Base-by-base conservation (phyloP, 140 eudicot species). In the Bidens hawaiensis region DNA sequence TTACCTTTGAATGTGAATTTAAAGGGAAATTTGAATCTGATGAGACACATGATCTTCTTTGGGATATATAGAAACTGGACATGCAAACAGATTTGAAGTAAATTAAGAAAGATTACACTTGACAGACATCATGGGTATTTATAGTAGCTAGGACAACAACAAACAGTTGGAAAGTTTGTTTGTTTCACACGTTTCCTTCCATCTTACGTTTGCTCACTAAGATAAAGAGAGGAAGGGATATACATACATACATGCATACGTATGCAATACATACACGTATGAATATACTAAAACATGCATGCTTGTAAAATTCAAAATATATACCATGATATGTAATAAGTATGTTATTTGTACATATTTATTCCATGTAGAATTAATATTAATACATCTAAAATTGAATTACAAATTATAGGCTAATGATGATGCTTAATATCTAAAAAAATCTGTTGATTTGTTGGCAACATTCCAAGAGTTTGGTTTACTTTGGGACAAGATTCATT, bases 151-250 rank as follows among this genome's bases (percentile, higher is more conserved):
- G 69, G 63, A 73, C 54, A 73, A 66, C 61, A 34, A 65, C 18
- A 59, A 74, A 58, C 49, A 48, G 63, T 50, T 67, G 42, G 69
- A 67, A 74, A 59, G 41, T 60, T 59, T 71, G 76, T 71, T 62
- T 36, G 34, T 50, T 13, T 71, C 42, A 62, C 76, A 71, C 76
- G 63, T 25, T 66, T 73, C 60, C 72, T 72, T 72, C 23, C 64
- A 62, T 62, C 48, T 25, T 27, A 62, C 70, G 76, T 41, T 26
- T 27, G 41, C 59, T 43, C 36, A 14, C 30, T 46, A 65, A 34
- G 62, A 33, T 58, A 47, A 59, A 24, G 4, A 21, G 15, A 31
- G 33, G 49, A 38, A 24, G 50, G 41, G 43, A 60, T 60, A 31
- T 21, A 49, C n/a, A n/a, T 27, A 49, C 5, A 9, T 38, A 47